Evolutionary conservation across 805 yeast species (phyloP).

Genomic region (Candida broadrunensis): DNA sequence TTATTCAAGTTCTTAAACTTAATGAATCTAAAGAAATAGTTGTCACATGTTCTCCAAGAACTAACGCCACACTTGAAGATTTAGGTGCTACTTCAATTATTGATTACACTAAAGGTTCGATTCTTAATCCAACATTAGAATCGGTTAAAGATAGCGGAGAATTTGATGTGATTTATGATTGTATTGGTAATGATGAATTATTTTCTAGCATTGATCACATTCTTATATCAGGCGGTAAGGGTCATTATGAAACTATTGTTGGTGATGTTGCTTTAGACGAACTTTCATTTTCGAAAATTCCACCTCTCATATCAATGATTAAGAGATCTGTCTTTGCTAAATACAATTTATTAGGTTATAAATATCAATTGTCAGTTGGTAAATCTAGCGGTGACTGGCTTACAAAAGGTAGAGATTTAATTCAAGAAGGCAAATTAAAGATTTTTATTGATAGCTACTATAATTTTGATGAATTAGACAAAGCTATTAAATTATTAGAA

Average conservation of each 20-base stretch:
- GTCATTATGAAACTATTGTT: constrained; percentile 51
- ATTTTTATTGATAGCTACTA: constrained; percentile 54
- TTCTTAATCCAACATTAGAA: constrained; percentile 31
- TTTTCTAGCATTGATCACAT: constrained; percentile 36
- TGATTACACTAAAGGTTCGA: constrained; percentile 48
- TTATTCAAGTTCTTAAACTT: constrained; percentile 58
- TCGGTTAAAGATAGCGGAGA: constrained; percentile 28
- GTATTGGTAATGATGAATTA: constrained; percentile 57
- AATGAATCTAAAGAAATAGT: constrained; percentile 46
- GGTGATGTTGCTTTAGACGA: constrained; percentile 61
- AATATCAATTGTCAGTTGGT: background rate
- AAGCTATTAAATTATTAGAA: constrained; percentile 49
- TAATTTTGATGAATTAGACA: constrained; percentile 44
- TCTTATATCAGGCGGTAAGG: constrained; percentile 36
- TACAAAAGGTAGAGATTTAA: constrained; percentile 29
- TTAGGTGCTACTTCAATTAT: constrained; percentile 59
- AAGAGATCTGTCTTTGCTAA: background rate
- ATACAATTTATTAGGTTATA: background rate
- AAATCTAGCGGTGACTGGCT: constrained; percentile 9
- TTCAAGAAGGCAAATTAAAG: constrained; percentile 42
- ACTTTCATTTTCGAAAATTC: background rate
- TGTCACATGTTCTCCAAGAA: constrained; percentile 51
- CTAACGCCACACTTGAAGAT: constrained; percentile 41
- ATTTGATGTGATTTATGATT: constrained; percentile 65
- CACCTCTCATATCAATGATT: background rate